Evolutionary conservation across 805 yeast species (phyloP).

Genomic region (Kodamaea laetipori): DNA sequence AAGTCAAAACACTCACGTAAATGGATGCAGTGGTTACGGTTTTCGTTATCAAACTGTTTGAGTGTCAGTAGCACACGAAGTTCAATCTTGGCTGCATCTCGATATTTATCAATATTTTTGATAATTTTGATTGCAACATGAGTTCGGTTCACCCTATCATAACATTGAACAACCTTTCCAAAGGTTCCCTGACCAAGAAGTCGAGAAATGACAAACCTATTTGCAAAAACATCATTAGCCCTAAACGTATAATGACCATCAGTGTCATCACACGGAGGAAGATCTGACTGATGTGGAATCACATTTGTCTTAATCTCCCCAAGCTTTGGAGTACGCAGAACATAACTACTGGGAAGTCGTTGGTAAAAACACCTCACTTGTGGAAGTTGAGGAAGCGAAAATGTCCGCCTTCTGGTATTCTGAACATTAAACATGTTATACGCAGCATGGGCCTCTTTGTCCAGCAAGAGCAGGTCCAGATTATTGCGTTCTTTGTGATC

Average conservation of each 20-base stretch:
- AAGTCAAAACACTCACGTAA: slow-evolving; percentile 88
- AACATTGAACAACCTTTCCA: slow-evolving; percentile 86
- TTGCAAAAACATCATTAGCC: slow-evolving; percentile 64
- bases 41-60: slow-evolving; percentile 67
- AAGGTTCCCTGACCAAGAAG: slow-evolving; percentile 91
- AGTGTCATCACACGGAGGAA: slow-evolving; percentile 57
- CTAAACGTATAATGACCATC: slow-evolving; percentile 75
- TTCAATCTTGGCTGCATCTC: slow-evolving; percentile 95
- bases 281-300: slow-evolving; percentile 34
- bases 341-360: slow-evolving; percentile 38
- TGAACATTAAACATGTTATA: slow-evolving; percentile 42
- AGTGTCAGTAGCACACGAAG: slow-evolving; percentile 76
- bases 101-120: slow-evolving; percentile 86
- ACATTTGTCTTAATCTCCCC: slow-evolving; percentile 43
- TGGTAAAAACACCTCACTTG: slow-evolving; percentile 46
- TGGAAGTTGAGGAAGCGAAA: slow-evolving; percentile 47
- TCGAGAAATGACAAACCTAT: slow-evolving; percentile 66
- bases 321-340: slow-evolving; percentile 39
- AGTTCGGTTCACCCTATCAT: slow-evolving; percentile 59
- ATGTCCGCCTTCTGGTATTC: slow-evolving; percentile 38
- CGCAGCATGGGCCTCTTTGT: slow-evolving; percentile 43
- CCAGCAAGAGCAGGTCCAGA: slow-evolving; percentile 40
- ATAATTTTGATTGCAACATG: slow-evolving; percentile 91
- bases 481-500: slow-evolving; percentile 14
- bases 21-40: slow-evolving; percentile 77